Evolutionary conservation across 371 early-diverging fungal genomes (phyloP).

Genomic region (Syncephalastrum monosporum): DNA sequence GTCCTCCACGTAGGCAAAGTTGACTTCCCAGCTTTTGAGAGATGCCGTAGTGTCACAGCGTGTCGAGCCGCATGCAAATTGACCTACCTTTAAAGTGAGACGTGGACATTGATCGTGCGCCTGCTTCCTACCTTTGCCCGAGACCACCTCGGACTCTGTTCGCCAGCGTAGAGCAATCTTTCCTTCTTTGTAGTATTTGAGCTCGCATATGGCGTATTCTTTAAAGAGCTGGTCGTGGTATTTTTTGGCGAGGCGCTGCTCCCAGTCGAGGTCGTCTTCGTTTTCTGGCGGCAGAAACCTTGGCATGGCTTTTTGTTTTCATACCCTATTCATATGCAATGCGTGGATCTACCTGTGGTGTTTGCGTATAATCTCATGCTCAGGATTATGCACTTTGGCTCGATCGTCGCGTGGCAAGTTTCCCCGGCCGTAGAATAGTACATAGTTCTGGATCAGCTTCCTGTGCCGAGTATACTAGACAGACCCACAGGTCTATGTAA

Average conservation of each 20-base stretch:
- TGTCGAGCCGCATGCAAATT: conserved; percentile 71
- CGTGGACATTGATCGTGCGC: no score
- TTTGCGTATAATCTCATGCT: conserved; percentile 54
- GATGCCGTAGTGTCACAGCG: conserved; percentile 44
- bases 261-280: conserved; percentile 65
- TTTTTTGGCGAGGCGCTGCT: conserved; percentile 77
- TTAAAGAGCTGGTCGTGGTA: conserved; percentile 86
- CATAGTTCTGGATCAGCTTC: conserved; percentile 53
- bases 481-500: background rate
- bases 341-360: conserved; percentile 21
- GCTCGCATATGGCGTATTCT: conserved; percentile 82
- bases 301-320: conserved; percentile 45
- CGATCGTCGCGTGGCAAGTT: background rate
- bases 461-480: conserved; percentile 54
- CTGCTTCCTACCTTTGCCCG: conserved; percentile 66
- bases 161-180: conserved; percentile 86
- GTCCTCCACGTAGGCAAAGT: conserved; percentile 78
- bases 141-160: conserved; percentile 72
- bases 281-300: conserved; percentile 30
- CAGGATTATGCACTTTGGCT: conserved; percentile 55
- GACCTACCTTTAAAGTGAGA: conserved; percentile 34
- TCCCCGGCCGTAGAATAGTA: conserved; percentile 27
- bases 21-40: conserved; percentile 83
- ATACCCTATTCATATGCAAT: background rate
- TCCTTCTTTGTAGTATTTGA: conserved; percentile 73